phyloP scores from a whole-genome alignment of 2,329 filamentous ascomycete species.

The Erysiphe pulchra region DNA sequence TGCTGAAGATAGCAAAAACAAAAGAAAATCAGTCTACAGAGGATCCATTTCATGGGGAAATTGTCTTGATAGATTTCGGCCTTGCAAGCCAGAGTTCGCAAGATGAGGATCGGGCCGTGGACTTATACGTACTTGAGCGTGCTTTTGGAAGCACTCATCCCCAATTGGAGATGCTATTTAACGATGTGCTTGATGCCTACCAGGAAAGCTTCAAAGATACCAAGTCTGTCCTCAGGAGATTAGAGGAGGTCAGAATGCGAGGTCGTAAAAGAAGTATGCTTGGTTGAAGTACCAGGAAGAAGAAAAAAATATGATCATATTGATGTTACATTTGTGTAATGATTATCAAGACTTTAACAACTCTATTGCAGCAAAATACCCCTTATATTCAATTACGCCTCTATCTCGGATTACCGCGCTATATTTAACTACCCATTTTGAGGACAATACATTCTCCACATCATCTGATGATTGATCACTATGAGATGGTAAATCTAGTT shows the following conservation, averaged over 20 bases:
- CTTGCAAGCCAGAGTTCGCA: constrained; percentile 56
- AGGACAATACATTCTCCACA: constrained; percentile 51
- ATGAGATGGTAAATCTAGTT: constrained; percentile 44
- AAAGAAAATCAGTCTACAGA: constrained; percentile 3
- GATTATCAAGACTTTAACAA: too few relatives aligned
- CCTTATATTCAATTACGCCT: constrained; percentile 94
- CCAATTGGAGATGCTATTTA: constrained; percentile 51
- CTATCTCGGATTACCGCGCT: constrained; percentile 83
- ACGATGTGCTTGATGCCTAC: constrained; percentile 51
- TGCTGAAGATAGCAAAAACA: constrained; percentile 27
- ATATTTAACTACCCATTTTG: constrained; percentile 93
- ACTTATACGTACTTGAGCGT: constrained; percentile 83
- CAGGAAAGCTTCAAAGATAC: constrained; percentile 49
- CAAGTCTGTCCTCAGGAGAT: constrained; percentile 44
- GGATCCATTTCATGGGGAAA: constrained; percentile 33
- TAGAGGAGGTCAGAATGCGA: constrained; percentile 83
- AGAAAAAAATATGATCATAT: too few relatives aligned
- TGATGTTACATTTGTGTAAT: too few relatives aligned
- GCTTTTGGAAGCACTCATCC: constrained; percentile 93
- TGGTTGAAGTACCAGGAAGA: constrained; percentile 24
- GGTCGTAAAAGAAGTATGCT: constrained; percentile 95
- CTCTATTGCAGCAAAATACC: constrained; percentile 47
- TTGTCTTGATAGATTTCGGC: constrained; percentile 87
- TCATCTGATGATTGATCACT: constrained; percentile 21
- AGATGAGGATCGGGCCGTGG: constrained; percentile 85